phyloP scores from a whole-genome alignment of 208 protist species.

The Leishmania lainsoni region DNA sequence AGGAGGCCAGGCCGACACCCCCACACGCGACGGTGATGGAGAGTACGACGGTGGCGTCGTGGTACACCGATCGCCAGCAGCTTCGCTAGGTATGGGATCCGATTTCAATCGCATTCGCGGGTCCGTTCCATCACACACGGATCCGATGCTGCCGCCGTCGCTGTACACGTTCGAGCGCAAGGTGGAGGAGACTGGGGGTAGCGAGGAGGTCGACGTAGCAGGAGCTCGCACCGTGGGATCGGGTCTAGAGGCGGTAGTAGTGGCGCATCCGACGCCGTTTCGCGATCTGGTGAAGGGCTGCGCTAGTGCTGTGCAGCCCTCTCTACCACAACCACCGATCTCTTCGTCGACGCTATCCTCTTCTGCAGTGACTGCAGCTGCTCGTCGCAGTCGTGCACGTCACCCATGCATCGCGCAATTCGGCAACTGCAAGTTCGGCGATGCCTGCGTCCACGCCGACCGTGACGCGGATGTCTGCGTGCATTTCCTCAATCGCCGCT shows the following conservation, averaged over 20 bases:
- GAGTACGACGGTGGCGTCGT: neutral
- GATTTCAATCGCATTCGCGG: constrained; percentile 48
- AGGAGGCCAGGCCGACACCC: neutral
- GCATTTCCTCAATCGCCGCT: constrained; percentile 58
- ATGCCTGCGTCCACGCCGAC: constrained; percentile 56
- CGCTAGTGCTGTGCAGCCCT: neutral
- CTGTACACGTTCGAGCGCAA: neutral
- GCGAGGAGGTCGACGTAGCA: neutral
- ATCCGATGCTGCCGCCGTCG: constrained; percentile 22
- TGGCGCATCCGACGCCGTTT: constrained; percentile 35
- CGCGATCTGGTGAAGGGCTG: constrained; percentile 8
- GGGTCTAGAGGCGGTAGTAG: neutral
- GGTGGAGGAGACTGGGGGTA: neutral
- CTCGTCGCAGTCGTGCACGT: constrained; percentile 16
- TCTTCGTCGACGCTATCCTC: neutral
- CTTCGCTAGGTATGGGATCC: constrained; percentile 19
- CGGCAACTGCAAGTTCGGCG: constrained; percentile 74
- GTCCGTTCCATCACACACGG: constrained; percentile 35
- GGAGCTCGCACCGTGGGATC: neutral
- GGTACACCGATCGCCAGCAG: neutral
- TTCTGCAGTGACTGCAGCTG: neutral
- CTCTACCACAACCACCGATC: neutral
- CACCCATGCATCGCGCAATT: constrained; percentile 81
- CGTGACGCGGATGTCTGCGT: constrained; percentile 77
- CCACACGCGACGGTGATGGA: neutral